These are phyloP conservation scores for Venturia asperata DNA, from an alignment of 2,329 filamentous ascomycete species.

Conservation along the genomic window DNA sequence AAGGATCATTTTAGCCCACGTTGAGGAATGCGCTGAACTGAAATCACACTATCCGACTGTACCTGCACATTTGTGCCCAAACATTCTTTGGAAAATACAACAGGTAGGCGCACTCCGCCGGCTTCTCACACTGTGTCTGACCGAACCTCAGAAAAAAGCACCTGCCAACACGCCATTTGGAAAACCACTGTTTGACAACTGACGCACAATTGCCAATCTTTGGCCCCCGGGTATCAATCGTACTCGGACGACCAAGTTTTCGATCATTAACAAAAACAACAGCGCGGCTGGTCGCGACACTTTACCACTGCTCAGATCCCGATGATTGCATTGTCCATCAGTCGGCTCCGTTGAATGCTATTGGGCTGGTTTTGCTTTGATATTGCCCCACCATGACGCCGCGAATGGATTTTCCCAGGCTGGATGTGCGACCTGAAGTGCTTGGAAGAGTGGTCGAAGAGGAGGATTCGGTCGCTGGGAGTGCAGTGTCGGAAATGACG, in stretches of 20 bases:
- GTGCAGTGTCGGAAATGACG: background rate
- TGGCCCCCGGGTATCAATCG: background rate
- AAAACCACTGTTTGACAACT: background rate
- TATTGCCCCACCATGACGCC: background rate
- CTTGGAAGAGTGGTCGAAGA: slow-evolving; percentile 9
- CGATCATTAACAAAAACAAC: background rate
- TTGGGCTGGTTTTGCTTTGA: background rate
- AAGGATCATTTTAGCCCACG: slow-evolving; percentile 5
- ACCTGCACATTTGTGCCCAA: background rate
- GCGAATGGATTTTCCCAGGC: background rate
- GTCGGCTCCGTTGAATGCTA: background rate
- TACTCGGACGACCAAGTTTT: background rate
- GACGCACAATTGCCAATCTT: background rate
- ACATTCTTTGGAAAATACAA: background rate
- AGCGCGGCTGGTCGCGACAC: slow-evolving; percentile 5
- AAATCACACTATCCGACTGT: background rate
- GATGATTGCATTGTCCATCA: slow-evolving; percentile 1
- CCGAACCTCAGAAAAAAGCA: background rate
- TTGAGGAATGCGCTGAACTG: background rate
- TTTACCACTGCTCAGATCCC: background rate
- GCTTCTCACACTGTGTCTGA: background rate
- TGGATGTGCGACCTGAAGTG: slow-evolving; percentile 1
- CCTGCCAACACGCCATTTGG: background rate
- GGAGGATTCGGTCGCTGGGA: slow-evolving; percentile 12
- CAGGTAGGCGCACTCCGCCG: background rate